phyloP scores from a whole-genome alignment of 768 basidiomycete species.

The Amanita exitialis region DNA sequence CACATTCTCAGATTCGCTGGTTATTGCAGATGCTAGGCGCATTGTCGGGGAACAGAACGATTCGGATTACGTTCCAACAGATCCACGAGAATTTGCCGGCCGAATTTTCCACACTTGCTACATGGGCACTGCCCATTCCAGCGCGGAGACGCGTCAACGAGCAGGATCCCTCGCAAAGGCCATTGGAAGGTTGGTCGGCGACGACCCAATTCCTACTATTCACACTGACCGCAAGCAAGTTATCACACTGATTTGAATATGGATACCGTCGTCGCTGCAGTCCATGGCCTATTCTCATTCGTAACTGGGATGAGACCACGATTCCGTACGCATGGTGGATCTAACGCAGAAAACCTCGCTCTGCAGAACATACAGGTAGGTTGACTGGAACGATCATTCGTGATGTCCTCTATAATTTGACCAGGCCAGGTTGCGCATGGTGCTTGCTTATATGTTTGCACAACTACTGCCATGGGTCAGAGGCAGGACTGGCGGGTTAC shows the following conservation, averaged over 20 bases:
- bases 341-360: conserved; percentile 84
- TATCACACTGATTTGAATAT: conserved; percentile 96
- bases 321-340: conserved; percentile 84
- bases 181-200: conserved; percentile 66
- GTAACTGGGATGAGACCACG: conserved; percentile 57
- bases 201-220: background rate
- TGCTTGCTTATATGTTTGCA: conserved; percentile 89
- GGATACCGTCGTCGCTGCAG: conserved; percentile 82
- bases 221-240: conserved; percentile 25
- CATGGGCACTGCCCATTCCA: conserved; percentile 98
- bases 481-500: conserved; percentile 72
- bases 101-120: conserved; percentile 97
- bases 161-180: conserved; percentile 83
- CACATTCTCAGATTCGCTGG: conserved; percentile 54
- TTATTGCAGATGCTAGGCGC: conserved; percentile 84
- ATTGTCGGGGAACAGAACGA: conserved; percentile 78
- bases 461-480: conserved; percentile 91
- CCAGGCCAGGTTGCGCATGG: conserved; percentile 89
- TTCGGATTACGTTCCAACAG: conserved; percentile 76
- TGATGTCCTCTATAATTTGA: background rate
- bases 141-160: conserved; percentile 70
- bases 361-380: conserved; percentile 91
- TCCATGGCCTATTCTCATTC: conserved; percentile 72
- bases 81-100: conserved; percentile 77
- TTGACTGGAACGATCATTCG: background rate